Base-by-base conservation (phyloP, 495 filamentous ascomycete species). In the Saxispiralis lemnorum region DNA sequence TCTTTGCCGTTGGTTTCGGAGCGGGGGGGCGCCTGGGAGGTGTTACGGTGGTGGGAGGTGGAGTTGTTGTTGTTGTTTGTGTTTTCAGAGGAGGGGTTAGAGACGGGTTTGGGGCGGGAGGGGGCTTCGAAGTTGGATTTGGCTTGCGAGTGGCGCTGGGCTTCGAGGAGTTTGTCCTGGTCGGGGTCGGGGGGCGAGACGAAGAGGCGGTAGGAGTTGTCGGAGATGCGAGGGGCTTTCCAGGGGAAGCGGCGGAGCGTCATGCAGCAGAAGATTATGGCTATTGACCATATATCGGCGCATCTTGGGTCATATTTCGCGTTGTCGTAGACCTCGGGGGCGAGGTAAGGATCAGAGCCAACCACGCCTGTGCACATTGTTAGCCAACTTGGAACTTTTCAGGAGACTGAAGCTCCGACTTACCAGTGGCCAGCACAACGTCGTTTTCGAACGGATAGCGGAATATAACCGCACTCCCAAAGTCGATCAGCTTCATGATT, bases 401-500 rank as follows among this genome's bases (percentile, higher is more conserved):
- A n/a, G n/a, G n/a, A n/a, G n/a, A n/a, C n/a, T n/a, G n/a, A 28
- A 9, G 24, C 24, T 28, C 24, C 24, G 1, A 69, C 79, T 64
- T 67, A 93, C 89, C 89, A 57, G 74, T 78, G 34, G 89, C 86
- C 31, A 74, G 68, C 16, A 94, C 86, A 39, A 88, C 78, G 50
- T 86, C 83, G 41, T 78, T 84, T 63, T 99, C 89, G 58, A 99
- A 99, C 1, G 89, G 89, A 68, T 99, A 99, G 47, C 79, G 73
- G 65, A 88, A 99, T 37, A 99, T 87, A 45, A 85, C 86, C 3
- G 89, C 86, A 63, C 89, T 96, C 42, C 89, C 89, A 64, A 99
- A 99, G 59, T 99, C 89, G 49, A 99, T 99, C 39, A 99, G 80
- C 64, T 99, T 99, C 81, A 99, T 93, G 48, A 99, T 95, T n/a